Percentiles rank a stretch among this genome's conserved stretches.
Conservation (phyloP, 2,329 filamentous ascomycete species). For the Diplodia corticola region DNA sequence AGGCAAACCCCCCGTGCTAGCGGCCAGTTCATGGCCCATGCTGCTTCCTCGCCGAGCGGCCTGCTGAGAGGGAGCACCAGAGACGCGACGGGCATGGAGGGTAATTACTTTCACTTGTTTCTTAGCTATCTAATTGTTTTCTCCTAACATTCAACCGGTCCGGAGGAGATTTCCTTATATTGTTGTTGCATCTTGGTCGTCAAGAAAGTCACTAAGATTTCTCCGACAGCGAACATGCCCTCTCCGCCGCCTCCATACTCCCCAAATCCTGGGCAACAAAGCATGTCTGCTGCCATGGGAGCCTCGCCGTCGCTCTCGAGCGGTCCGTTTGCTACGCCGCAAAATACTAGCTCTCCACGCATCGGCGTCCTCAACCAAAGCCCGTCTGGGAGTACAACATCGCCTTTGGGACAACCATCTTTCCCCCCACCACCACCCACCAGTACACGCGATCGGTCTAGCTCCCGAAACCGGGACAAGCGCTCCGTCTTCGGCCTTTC, state of each 20-base stretch:
- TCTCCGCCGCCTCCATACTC: slow-evolving; percentile 53
- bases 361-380: slow-evolving; percentile 29
- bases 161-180: neutral
- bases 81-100: slow-evolving; percentile 47
- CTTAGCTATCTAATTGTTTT: neutral
- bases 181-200: neutral
- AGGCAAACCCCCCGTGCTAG: slow-evolving; percentile 28
- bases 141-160: neutral
- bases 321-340: slow-evolving; percentile 32
- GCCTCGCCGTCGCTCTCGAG: slow-evolving; percentile 38
- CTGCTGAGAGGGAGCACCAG: slow-evolving; percentile 35
- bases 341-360: slow-evolving; percentile 31
- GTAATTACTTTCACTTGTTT: slow-evolving; percentile 33
- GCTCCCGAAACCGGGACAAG: slow-evolving; percentile 38
- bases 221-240: slow-evolving; percentile 46
- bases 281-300: slow-evolving; percentile 31
- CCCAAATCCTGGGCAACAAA: slow-evolving; percentile 44
- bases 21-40: slow-evolving; percentile 28
- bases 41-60: slow-evolving; percentile 31
- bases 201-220: slow-evolving; percentile 25
- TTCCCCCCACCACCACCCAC: slow-evolving; percentile 43
- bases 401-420: slow-evolving; percentile 35
- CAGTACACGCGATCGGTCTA: slow-evolving; percentile 37
- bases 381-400: slow-evolving; percentile 34
- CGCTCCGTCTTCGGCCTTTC: slow-evolving; percentile 43